Conservation (phyloP, 805 yeast genomes). For the Kluyveromyces lactis region DNA sequence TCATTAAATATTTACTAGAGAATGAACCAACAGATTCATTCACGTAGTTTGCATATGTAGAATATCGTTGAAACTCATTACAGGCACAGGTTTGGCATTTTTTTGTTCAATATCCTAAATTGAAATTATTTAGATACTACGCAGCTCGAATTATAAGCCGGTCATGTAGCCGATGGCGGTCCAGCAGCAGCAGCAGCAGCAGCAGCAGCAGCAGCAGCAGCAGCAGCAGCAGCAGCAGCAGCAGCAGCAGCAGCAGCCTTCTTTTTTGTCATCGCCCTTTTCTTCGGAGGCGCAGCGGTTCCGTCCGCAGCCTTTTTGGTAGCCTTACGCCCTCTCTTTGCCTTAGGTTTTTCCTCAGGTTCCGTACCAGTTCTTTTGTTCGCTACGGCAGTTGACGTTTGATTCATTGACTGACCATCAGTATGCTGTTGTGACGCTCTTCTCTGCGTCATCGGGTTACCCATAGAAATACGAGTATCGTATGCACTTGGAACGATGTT, state of each 20-base stretch:
- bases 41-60: constrained; percentile 11
- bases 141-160: too few relatives aligned
- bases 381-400: constrained; percentile 17
- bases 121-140: too few relatives aligned
- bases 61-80: not conserved
- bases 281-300: constrained; percentile 20
- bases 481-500: constrained; percentile 22
- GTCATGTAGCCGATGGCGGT: too few relatives aligned
- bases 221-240: not conserved
- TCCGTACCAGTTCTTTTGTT: constrained; percentile 5
- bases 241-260: constrained; percentile 9
- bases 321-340: constrained; percentile 26
- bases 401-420: constrained; percentile 24
- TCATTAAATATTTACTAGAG: constrained; percentile 29
- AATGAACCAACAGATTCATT: constrained; percentile 28
- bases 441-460: constrained; percentile 21
- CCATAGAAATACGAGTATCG: constrained; percentile 27
- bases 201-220: too few relatives aligned
- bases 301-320: constrained; percentile 21
- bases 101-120: too few relatives aligned
- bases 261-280: constrained; percentile 23
- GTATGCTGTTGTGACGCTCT: constrained; percentile 22
- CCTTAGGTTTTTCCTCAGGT: constrained; percentile 18
- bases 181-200: too few relatives aligned
- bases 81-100: too few relatives aligned